phyloP scores from a whole-genome alignment of 495 filamentous ascomycete species.

The Hypoxylon fragiforme region DNA sequence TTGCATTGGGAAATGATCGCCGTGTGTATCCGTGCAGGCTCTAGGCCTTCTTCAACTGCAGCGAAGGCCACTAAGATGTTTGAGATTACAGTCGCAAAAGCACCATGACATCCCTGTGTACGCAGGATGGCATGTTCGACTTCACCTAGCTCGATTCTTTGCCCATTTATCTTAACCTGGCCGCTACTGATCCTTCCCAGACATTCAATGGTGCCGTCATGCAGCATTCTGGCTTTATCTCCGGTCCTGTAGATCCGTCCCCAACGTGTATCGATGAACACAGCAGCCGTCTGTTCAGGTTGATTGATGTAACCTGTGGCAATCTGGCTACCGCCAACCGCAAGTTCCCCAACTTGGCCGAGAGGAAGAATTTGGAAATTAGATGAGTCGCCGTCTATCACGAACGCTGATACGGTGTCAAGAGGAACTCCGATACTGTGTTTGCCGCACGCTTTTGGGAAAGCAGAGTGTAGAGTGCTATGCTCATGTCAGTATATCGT shows the following conservation, averaged over 20 bases:
- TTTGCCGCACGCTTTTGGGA: constrained; percentile 47
- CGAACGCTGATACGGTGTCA: constrained; percentile 74
- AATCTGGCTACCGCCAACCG: constrained; percentile 76
- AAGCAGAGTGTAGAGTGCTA: constrained; percentile 47
- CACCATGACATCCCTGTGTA: constrained; percentile 54
- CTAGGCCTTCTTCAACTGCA: constrained; percentile 45
- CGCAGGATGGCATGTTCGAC: constrained; percentile 70
- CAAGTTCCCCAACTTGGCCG: constrained; percentile 78
- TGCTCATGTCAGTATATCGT: background rate
- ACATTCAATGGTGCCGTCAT: constrained; percentile 74
- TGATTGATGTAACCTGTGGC: constrained; percentile 83
- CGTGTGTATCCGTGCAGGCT: constrained; percentile 30
- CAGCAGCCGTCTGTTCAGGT: constrained; percentile 69
- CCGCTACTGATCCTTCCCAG: constrained; percentile 76
- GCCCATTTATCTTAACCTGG: constrained; percentile 82
- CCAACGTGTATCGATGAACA: constrained; percentile 63
- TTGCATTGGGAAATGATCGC: constrained; percentile 60
- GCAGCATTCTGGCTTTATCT: constrained; percentile 72
- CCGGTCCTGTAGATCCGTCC: constrained; percentile 80
- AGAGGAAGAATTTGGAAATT: constrained; percentile 58
- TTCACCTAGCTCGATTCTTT: constrained; percentile 82
- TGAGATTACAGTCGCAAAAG: constrained; percentile 62
- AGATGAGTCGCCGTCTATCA: constrained; percentile 45
- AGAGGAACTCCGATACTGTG: constrained; percentile 73
- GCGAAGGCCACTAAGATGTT: constrained; percentile 70